Evolutionary conservation across 2,329 filamentous ascomycete genomes (phyloP).

Genomic region (Pezicula carpinea): DNA sequence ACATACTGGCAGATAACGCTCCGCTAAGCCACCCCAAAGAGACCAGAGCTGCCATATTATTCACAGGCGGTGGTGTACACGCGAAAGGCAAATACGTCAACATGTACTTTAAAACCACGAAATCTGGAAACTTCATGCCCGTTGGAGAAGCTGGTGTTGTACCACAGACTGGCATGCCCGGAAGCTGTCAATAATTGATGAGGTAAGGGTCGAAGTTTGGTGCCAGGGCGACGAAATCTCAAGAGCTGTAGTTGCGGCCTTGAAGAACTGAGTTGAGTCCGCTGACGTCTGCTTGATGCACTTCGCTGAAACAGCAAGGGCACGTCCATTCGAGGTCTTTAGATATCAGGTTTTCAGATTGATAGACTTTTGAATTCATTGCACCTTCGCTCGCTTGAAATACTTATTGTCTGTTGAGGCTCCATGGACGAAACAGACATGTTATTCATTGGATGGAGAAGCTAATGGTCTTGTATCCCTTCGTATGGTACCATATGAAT

Average conservation of each 20-base stretch:
- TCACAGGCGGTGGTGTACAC: conserved; percentile 50
- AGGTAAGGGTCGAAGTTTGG: conserved; percentile 58
- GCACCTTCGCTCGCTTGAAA: too few species aligned
- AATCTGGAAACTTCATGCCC: conserved; percentile 62
- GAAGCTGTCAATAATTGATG: conserved; percentile 54
- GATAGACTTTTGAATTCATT: conserved; percentile 42
- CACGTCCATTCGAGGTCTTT: conserved; percentile 47
- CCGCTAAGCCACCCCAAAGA: conserved; percentile 37
- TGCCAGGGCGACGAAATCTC: conserved; percentile 54
- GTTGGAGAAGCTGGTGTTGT: conserved; percentile 49
- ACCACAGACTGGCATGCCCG: conserved; percentile 55
- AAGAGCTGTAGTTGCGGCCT: conserved; percentile 51
- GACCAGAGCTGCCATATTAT: conserved; percentile 51
- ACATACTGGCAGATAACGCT: conserved; percentile 45
- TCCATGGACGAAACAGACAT: too few species aligned
- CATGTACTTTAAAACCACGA: conserved; percentile 44
- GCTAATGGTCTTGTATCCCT: too few species aligned
- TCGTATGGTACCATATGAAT: too few species aligned
- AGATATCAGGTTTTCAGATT: conserved; percentile 43
- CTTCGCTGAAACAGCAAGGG: conserved; percentile 17
- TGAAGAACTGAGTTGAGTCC: conserved; percentile 53
- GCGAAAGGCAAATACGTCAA: conserved; percentile 49
- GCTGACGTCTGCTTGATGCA: background rate
- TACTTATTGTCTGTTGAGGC: too few species aligned
- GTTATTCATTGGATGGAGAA: too few species aligned